Conservation (phyloP, 768 basidiomycete species). For the Hygrophorus pudorinus region DNA sequence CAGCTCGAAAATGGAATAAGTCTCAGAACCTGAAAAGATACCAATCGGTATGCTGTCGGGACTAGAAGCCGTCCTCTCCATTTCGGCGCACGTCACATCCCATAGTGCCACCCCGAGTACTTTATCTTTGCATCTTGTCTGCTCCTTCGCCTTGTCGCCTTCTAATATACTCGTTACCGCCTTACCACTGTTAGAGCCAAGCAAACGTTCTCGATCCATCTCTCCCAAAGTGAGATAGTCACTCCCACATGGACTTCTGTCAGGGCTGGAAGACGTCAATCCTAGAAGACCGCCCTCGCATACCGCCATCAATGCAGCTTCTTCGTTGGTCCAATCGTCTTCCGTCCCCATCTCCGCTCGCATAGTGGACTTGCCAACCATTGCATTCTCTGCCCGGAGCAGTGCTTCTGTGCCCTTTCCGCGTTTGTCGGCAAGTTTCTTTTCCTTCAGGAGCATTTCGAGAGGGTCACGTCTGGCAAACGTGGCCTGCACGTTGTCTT, state of each 20-base stretch:
- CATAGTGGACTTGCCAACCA: slow-evolving; percentile 7
- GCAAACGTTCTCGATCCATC: slow-evolving; percentile 23
- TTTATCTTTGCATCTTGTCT: slow-evolving; percentile 16
- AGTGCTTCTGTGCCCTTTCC: slow-evolving; percentile 33
- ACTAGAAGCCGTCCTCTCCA: slow-evolving; percentile 1
- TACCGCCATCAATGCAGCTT: slow-evolving; percentile 29
- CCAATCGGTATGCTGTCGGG: background rate
- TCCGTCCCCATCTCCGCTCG: slow-evolving; percentile 24
- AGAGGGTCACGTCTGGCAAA: slow-evolving; percentile 35
- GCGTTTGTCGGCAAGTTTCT: slow-evolving; percentile 26
- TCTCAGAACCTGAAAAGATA: slow-evolving; percentile 8
- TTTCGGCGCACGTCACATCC: slow-evolving; percentile 10
- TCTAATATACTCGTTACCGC: slow-evolving; percentile 35
- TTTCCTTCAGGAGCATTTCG: slow-evolving; percentile 45
- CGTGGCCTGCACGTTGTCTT: slow-evolving; percentile 12
- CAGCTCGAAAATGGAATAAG: slow-evolving; percentile 10
- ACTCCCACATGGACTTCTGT: background rate
- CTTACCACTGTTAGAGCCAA: slow-evolving; percentile 32
- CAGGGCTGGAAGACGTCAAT: background rate
- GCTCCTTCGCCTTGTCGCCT: slow-evolving; percentile 24
- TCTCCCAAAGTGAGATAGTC: slow-evolving; percentile 10
- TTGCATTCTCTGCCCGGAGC: slow-evolving; percentile 33
- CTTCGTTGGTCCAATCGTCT: slow-evolving; percentile 28
- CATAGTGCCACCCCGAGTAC: slow-evolving; percentile 22
- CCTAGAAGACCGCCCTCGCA: slow-evolving; percentile 13